A percentile compares a stretch with the other conserved stretches of the same genome.
These are phyloP conservation scores for Prunus armeniaca DNA, from an alignment of 306 rosid species.

Conservation along the genomic window DNA sequence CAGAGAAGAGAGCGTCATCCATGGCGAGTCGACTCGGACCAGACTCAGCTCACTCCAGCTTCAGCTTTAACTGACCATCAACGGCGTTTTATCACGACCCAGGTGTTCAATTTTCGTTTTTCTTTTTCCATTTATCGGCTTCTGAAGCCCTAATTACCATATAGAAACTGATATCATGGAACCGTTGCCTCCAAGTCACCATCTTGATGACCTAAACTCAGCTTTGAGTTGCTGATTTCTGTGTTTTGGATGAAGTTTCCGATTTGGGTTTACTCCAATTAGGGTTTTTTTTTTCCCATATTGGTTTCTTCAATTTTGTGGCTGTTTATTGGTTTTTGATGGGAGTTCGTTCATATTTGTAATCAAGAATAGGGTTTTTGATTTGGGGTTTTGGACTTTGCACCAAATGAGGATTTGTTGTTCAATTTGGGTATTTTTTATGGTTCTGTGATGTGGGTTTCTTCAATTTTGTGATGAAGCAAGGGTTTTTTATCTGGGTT, in stretches of 20 bases:
- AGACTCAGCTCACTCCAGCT: constrained; percentile 10
- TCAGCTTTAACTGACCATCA: constrained; percentile 6
- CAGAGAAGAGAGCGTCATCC: constrained; percentile 3
- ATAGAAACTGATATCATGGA: background rate
- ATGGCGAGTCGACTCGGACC: constrained; percentile 23
- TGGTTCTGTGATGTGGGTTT: constrained; percentile 24
- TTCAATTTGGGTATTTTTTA: constrained; percentile 4
- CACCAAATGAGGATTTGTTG: background rate
- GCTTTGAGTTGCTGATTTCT: constrained; percentile 5
- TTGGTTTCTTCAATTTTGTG: background rate
- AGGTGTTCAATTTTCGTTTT: constrained; percentile 39
- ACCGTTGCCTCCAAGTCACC: background rate
- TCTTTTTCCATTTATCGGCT: background rate
- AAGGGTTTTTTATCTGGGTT: constrained; percentile 39
- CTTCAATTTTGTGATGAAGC: constrained; percentile 29
- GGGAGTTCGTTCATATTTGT: constrained; percentile 5
- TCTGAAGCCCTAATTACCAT: constrained; percentile 11
- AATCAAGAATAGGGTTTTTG: constrained; percentile 3
- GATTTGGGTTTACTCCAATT: constrained; percentile 28
- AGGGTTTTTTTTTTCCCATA: constrained; percentile 12
- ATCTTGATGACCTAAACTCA: background rate
- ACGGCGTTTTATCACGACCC: constrained; percentile 16
- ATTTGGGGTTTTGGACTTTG: constrained; percentile 4
- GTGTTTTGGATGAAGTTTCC: background rate
- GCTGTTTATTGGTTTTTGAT: constrained; percentile 7